Conservation (phyloP, 148 eudicot species). For the Agrostemma githago region DNA sequence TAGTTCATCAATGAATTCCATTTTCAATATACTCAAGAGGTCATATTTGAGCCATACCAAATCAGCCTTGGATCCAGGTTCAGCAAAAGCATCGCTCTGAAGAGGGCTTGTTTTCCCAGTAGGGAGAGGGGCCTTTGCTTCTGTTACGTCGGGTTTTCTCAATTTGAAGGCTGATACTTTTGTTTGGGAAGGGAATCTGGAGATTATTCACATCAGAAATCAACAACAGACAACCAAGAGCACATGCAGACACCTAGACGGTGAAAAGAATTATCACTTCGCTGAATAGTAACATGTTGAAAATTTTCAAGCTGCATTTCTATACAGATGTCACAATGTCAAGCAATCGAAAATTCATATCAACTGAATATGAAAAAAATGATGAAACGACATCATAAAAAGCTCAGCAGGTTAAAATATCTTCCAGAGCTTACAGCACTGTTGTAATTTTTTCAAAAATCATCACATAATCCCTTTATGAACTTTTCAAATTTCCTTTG, state of each 20-base stretch:
- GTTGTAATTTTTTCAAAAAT: neutral
- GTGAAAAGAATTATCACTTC: neutral
- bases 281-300: neutral
- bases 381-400: neutral
- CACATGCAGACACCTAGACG: neutral
- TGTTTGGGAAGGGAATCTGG: constrained; percentile 63
- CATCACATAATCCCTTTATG: neutral
- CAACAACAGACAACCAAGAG: neutral
- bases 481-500: neutral
- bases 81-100: constrained; percentile 31
- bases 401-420: neutral
- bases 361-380: neutral
- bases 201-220: constrained; percentile 10
- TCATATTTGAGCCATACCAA: constrained; percentile 29
- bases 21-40: neutral
- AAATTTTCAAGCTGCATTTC: neutral
- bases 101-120: constrained; percentile 46
- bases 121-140: constrained; percentile 46
- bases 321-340: neutral
- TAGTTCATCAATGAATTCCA: neutral
- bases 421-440: neutral
- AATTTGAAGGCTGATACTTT: constrained; percentile 45
- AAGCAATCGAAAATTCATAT: neutral
- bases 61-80: constrained; percentile 40
- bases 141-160: constrained; percentile 43